These are phyloP conservation scores for Fragaria nilgerrensis DNA, from an alignment of 306 rosid genomes.

Conservation along the genomic window DNA sequence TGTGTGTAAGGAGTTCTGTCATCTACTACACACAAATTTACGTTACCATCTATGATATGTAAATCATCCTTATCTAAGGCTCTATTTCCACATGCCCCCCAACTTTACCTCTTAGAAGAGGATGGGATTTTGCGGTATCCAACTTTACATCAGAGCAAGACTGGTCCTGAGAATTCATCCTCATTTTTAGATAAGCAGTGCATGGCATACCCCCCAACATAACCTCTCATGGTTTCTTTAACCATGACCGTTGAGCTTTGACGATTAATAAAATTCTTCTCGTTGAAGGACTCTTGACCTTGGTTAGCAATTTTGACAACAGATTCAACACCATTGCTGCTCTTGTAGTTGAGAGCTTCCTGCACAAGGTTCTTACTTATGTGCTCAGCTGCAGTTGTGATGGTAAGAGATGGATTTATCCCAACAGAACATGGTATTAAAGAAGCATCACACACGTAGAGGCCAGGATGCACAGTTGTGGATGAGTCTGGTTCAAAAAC, in stretches of 20 bases:
- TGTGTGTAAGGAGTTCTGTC: constrained; percentile 35
- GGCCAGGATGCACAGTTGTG: constrained; percentile 26
- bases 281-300: not conserved
- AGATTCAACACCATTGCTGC: not conserved
- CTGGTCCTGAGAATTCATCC: constrained; percentile 21
- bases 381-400: constrained; percentile 32
- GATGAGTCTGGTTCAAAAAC: constrained; percentile 22
- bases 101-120: constrained; percentile 32
- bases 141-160: not conserved
- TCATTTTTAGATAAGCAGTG: constrained; percentile 25
- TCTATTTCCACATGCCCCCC: constrained; percentile 37
- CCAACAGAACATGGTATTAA: constrained; percentile 40
- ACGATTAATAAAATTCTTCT: not conserved
- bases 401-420: constrained; percentile 35
- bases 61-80: constrained; percentile 33
- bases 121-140: constrained; percentile 18
- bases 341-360: constrained; percentile 26
- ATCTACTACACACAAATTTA: constrained; percentile 31
- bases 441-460: constrained; percentile 39
- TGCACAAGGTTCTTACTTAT: constrained; percentile 32
- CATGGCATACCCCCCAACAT: constrained; percentile 34
- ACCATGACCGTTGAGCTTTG: constrained; percentile 3
- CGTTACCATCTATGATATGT: constrained; percentile 28
- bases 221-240: constrained; percentile 36
- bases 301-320: not conserved